phyloP scores from a whole-genome alignment of 2,329 filamentous ascomycete genomes.

The Diaporthe vexans region DNA sequence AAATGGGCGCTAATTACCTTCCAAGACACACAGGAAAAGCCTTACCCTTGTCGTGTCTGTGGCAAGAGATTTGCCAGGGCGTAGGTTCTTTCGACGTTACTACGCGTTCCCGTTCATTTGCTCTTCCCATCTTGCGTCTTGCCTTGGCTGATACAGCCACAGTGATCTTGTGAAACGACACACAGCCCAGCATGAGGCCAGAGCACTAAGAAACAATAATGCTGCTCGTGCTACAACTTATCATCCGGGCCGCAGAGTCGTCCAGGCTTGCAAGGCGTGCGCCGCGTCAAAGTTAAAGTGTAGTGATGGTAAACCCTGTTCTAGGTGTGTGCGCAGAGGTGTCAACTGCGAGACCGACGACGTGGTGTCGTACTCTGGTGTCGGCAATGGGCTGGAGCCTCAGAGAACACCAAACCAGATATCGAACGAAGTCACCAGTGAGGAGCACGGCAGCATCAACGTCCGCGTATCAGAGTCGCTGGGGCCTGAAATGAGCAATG shows the following conservation, averaged over 20 bases:
- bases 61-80: background rate
- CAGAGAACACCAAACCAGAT: background rate
- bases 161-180: background rate
- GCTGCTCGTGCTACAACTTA: background rate
- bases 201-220: background rate
- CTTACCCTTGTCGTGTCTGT: conserved; percentile 1
- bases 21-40: background rate
- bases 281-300: background rate
- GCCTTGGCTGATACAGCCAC: background rate
- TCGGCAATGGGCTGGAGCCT: background rate
- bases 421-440: background rate
- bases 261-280: background rate
- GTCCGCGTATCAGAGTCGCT: background rate
- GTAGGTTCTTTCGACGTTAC: background rate
- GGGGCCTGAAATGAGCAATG: background rate
- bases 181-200: background rate
- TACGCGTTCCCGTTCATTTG: too few relatives aligned
- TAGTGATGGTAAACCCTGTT: background rate
- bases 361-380: background rate
- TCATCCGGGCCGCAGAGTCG: background rate
- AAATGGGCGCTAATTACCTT: background rate
- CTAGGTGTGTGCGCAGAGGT: background rate
- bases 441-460: background rate
- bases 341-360: conserved; percentile 1
- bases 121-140: background rate